These are phyloP conservation scores for Suillus bovinus DNA, from an alignment of 768 basidiomycete genomes.

Conservation along the genomic window DNA sequence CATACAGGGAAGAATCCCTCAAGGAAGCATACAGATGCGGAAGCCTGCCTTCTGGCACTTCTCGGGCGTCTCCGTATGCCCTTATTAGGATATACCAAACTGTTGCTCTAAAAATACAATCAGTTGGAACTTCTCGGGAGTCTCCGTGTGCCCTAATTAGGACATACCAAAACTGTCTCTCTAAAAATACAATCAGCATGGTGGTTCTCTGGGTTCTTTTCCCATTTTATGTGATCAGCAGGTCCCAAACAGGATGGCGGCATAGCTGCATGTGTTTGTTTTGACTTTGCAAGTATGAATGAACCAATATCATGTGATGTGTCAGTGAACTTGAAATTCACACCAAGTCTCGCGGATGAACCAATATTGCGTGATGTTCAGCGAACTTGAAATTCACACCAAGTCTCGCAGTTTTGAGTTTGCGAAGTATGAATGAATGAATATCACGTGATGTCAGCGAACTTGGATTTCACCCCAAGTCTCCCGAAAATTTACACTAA, in stretches of 20 bases:
- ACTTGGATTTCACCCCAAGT: no score
- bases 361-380: no score
- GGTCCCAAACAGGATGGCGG: no score
- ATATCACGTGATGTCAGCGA: no score
- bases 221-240: neutral
- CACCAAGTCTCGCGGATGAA: no score
- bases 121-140: neutral
- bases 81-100: neutral
- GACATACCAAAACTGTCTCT: neutral
- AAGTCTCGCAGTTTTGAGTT: no score
- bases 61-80: neutral
- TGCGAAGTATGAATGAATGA: no score
- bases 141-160: neutral
- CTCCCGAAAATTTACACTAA: no score
- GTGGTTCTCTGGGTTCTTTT: neutral
- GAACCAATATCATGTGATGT: neutral
- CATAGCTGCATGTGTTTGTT: no score
- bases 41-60: neutral
- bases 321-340: neutral
- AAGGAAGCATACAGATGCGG: slow-evolving; percentile 1
- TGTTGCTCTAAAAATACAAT: neutral
- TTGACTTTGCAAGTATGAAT: neutral
- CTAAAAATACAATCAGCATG: neutral
- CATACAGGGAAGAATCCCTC: neutral
- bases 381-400: no score